phyloP scores from a whole-genome alignment of 306 rosid genomes.

The Macrotyloma uniflorum region DNA sequence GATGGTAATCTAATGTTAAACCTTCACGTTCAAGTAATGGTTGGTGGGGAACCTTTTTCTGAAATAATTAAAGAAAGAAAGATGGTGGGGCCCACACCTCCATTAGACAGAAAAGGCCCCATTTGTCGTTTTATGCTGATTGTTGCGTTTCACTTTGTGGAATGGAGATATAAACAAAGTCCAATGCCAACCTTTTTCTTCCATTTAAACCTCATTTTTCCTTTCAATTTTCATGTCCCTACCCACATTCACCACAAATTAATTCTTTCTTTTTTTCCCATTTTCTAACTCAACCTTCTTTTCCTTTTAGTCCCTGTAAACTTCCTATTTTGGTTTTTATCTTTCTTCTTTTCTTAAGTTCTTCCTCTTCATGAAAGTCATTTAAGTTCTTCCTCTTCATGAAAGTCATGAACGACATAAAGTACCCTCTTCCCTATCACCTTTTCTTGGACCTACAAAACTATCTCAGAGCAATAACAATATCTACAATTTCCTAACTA shows the following conservation, averaged over 20 bases:
- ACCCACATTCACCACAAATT: background rate
- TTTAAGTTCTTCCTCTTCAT: too few species aligned
- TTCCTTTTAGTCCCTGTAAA: too few species aligned
- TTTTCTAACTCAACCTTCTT: too few species aligned
- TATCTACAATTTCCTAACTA: too few species aligned
- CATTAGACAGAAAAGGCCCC: conserved; percentile 49
- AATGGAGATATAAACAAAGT: conserved; percentile 30
- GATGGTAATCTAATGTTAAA: too few species aligned
- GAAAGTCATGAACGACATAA: too few species aligned
- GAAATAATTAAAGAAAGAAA: background rate
- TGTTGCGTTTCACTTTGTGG: conserved; percentile 31
- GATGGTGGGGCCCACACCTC: background rate
- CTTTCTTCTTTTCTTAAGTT: too few species aligned
- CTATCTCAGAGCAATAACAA: too few species aligned
- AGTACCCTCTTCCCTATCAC: too few species aligned
- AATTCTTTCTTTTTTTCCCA: background rate
- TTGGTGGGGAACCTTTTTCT: background rate
- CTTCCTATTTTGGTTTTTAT: too few species aligned
- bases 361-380: too few species aligned
- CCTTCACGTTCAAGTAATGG: background rate
- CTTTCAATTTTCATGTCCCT: background rate
- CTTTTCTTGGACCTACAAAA: too few species aligned
- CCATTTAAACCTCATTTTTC: conserved; percentile 35
- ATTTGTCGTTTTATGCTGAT: conserved; percentile 54
- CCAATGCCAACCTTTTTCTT: conserved; percentile 63